A percentile compares a stretch with the other conserved stretches of the same genome.
Evolutionary conservation across 2,329 filamentous ascomycete species (phyloP).

Genomic region (Aspergillus fumigatiaffinis): DNA sequence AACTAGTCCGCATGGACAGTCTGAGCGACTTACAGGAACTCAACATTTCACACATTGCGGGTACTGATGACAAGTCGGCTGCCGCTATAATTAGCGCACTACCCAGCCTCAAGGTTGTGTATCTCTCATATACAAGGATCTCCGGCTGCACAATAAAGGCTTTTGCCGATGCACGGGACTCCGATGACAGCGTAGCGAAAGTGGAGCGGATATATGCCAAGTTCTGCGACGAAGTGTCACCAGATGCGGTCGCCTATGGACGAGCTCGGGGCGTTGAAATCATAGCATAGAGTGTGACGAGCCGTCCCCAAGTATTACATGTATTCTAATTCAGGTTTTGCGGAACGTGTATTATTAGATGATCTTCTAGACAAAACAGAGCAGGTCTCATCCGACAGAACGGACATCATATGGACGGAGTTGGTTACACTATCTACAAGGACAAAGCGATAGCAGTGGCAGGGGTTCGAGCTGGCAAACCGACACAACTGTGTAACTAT

Average conservation of each 20-base stretch:
- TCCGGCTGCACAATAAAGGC: conserved; percentile 33
- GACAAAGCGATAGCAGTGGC: background rate
- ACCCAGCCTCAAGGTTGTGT: conserved; percentile 27
- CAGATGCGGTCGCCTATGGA: conserved; percentile 33
- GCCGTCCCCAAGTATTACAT: background rate
- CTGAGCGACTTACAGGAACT: conserved; percentile 25
- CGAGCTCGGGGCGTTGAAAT: conserved; percentile 26
- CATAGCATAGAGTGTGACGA: conserved; percentile 11
- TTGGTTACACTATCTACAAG: background rate
- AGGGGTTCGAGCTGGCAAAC: too few relatives aligned
- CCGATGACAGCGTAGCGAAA: conserved; percentile 7
- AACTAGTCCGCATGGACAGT: conserved; percentile 13
- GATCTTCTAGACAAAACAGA: background rate
- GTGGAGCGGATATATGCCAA: conserved; percentile 25
- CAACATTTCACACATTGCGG: conserved; percentile 22
- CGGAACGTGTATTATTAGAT: background rate
- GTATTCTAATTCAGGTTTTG: background rate
- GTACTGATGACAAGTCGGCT: conserved; percentile 24
- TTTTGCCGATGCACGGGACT: conserved; percentile 23
- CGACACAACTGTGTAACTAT: background rate
- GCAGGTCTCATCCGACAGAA: background rate
- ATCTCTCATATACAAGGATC: conserved; percentile 32
- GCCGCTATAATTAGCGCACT: conserved; percentile 18
- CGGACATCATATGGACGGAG: background rate
- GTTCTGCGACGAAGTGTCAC: conserved; percentile 28